Conservation (phyloP, 768 basidiomycete genomes). For the Amanita polypyramis region DNA sequence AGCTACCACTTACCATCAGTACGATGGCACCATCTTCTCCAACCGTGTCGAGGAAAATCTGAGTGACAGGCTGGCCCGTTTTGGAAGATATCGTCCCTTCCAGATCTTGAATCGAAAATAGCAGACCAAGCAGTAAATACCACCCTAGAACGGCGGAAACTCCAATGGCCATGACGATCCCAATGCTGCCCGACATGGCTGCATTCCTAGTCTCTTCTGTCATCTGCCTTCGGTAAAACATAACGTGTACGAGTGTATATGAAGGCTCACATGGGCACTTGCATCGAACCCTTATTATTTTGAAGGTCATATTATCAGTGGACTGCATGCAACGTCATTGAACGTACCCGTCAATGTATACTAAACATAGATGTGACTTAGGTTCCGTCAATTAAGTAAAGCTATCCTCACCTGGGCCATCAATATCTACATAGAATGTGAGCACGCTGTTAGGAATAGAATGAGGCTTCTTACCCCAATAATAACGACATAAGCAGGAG, state of each 20-base stretch:
- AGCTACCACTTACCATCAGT: slow-evolving; percentile 45
- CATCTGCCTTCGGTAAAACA: slow-evolving; percentile 32
- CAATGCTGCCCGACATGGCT: slow-evolving; percentile 54
- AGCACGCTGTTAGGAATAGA: not conserved
- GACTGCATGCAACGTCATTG: not conserved
- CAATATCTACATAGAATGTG: slow-evolving; percentile 30
- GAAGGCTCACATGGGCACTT: slow-evolving; percentile 46
- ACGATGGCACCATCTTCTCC: slow-evolving; percentile 67
- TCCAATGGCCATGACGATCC: slow-evolving; percentile 62
- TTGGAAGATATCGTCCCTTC: slow-evolving; percentile 37
- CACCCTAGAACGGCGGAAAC: slow-evolving; percentile 65
- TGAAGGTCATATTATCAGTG: not conserved
- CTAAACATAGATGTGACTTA: slow-evolving; percentile 11
- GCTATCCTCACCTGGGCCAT: slow-evolving; percentile 44
- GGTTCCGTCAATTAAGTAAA: not conserved
- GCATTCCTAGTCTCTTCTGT: slow-evolving; percentile 71
- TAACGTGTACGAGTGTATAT: not conserved
- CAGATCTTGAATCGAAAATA: slow-evolving; percentile 72
- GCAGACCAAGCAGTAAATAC: slow-evolving; percentile 62
- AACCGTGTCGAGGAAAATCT: slow-evolving; percentile 71
- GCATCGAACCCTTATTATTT: slow-evolving; percentile 53
- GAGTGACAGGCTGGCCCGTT: slow-evolving; percentile 64
- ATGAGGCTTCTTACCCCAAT: slow-evolving; percentile 35
- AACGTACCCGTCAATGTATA: slow-evolving; percentile 58
- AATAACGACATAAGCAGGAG: slow-evolving; percentile 57